Base-by-base conservation (phyloP, 352 stramenopile species). In the Phytophthora niederhauseri region DNA sequence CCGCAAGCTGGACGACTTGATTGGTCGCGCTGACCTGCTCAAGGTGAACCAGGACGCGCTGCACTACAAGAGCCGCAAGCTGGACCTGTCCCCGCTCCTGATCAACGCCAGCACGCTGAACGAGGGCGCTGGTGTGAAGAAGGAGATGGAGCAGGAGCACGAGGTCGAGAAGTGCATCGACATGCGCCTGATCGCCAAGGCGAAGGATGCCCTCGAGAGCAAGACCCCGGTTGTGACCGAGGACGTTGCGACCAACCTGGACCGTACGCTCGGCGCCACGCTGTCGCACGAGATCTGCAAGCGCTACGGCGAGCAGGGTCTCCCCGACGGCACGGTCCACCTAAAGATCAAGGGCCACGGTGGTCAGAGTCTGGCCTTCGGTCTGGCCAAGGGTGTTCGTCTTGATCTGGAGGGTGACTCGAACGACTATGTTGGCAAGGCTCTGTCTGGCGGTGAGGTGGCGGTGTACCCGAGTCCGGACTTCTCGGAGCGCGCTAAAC, bases 341-440 rank as follows among this genome's bases (percentile, higher is more conserved):
- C 80, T 99, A 55, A 98, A 99, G 56, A 75, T 99, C 30, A 87
- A 91, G 59, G 96, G 96, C 46, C 94, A 98, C 67, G 94, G 89
- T 34, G 97, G 97, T 20, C 96, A 99, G 84, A 97, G 87, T 66
- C 81, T 99, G 66, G 97, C 79, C 28, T 98, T 98, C 61, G 93
- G 92, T 57, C 78, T 99, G 65, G 93, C 92, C 0, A 97, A 97
- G 77, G 97, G 97, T 70, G 88, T 99, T 49, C 95, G 87, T 52
- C 85, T 98, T 41, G 92, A 95, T 63, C 72, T 92, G 26, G 83
- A 97, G 50, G 97, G 97, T 48, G 97, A 99, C 82, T 95, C 94
- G 45, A 99, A 99, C 77, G 97, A 99, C 77, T 98, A 98, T 71
- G 93, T 97, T 24, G 96, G 95, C 68, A 99, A 99, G 81, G 91